Conservation (phyloP, 2,329 filamentous ascomycete species). For the Curvularia verruculosa region DNA sequence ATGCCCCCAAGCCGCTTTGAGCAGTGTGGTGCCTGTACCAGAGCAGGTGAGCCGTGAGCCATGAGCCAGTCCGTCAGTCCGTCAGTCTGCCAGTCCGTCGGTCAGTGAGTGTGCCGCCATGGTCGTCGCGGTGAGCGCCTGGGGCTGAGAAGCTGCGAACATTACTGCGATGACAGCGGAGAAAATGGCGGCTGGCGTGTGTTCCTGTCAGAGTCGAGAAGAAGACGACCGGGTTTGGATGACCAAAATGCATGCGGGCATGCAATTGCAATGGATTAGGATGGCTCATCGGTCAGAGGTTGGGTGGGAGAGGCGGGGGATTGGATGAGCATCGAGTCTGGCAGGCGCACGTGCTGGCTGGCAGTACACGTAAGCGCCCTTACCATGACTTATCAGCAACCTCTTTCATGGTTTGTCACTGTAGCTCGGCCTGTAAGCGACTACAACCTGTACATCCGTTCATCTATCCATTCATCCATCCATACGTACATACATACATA, state of each 20-base stretch:
- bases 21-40: neutral
- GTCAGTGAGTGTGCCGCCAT: slow-evolving; percentile 4
- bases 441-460: too few relatives aligned
- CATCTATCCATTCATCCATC: too few relatives aligned
- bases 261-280: too few relatives aligned
- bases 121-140: neutral
- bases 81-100: too few relatives aligned
- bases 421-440: neutral
- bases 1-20: neutral
- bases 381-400: slow-evolving; percentile 20
- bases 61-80: too few relatives aligned
- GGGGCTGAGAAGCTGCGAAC: too few relatives aligned
- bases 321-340: neutral
- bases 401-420: slow-evolving; percentile 1
- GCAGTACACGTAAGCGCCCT: slow-evolving; percentile 16
- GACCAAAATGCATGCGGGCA: too few relatives aligned
- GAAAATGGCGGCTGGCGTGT: neutral
- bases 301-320: slow-evolving; percentile 3
- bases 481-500: too few relatives aligned
- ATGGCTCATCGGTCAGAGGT: slow-evolving; percentile 9
- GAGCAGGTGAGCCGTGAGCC: too few relatives aligned
- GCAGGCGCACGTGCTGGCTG: slow-evolving; percentile 5
- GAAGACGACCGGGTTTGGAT: neutral
- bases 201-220: neutral
- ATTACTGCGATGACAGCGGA: too few relatives aligned